Percentiles rank a stretch among this genome's conserved stretches.
phyloP scores from a whole-genome alignment of 441 rosid species.

The Codiaeum variegatum region DNA sequence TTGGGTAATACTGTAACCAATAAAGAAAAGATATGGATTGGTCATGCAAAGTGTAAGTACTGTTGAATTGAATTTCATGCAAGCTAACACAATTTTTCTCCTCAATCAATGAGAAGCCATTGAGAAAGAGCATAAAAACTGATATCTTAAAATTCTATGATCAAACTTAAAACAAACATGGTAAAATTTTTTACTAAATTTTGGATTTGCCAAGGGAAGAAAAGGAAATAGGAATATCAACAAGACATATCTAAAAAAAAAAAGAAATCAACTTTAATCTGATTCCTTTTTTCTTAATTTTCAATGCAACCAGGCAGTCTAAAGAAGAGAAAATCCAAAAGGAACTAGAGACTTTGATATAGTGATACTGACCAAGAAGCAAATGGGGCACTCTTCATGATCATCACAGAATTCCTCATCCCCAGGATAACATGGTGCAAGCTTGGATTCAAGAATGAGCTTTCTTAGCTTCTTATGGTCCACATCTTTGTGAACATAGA shows the following conservation, averaged over 20 bases:
- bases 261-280: background rate
- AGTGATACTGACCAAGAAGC: conserved; percentile 75
- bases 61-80: background rate
- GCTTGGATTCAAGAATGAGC: conserved; percentile 91
- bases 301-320: background rate
- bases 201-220: background rate
- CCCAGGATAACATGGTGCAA: conserved; percentile 97
- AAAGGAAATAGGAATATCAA: background rate
- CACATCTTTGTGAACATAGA: conserved; percentile 80
- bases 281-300: background rate
- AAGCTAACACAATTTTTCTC: background rate
- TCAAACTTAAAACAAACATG: background rate
- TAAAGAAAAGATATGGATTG: conserved; percentile 7
- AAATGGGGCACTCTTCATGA: conserved; percentile 95
- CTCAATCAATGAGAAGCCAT: background rate
- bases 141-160: background rate
- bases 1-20: conserved; percentile 74
- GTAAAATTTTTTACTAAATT: background rate
- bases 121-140: background rate
- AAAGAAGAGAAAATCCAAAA: background rate
- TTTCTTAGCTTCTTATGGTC: conserved; percentile 91
- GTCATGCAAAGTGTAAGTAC: background rate
- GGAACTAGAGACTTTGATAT: background rate
- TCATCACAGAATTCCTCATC: conserved; percentile 71
- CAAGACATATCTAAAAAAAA: background rate